Evolutionary conservation across 805 yeast species (phyloP).

Genomic region (Metschnikowia vanudenii): DNA sequence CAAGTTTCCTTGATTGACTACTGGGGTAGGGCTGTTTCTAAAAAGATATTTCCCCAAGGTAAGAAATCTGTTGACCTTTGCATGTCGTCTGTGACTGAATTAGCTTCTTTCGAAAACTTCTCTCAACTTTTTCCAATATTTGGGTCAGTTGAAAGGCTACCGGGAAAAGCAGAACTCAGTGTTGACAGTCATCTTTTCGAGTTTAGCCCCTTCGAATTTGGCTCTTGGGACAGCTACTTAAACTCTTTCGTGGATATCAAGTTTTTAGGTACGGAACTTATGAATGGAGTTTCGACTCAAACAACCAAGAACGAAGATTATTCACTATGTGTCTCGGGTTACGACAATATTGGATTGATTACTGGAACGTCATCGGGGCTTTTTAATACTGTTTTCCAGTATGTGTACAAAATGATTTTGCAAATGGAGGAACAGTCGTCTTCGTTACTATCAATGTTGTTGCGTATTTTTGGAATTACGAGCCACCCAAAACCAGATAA

Average conservation of each 20-base stretch:
- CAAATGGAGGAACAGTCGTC: conserved; percentile 12
- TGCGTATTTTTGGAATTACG: conserved; percentile 15
- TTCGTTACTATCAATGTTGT: conserved; percentile 13
- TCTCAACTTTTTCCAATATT: conserved; percentile 53
- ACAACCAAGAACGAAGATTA: conserved; percentile 22
- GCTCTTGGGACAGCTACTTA: conserved; percentile 57
- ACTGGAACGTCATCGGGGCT: conserved; percentile 65
- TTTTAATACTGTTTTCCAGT: conserved; percentile 49
- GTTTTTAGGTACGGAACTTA: conserved; percentile 51
- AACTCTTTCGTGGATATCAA: conserved; percentile 49
- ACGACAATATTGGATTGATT: conserved; percentile 58
- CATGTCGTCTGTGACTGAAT: conserved; percentile 32
- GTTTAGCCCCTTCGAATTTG: conserved; percentile 65
- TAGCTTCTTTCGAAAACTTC: conserved; percentile 35
- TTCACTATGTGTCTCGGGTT: conserved; percentile 48
- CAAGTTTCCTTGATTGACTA: conserved; percentile 62
- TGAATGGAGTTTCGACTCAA: conserved; percentile 40
- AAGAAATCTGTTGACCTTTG: conserved; percentile 38
- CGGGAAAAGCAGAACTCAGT: conserved; percentile 28
- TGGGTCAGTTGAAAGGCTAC: conserved; percentile 40
- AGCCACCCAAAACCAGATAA: conserved; percentile 17
- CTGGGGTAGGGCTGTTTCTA: conserved; percentile 63
- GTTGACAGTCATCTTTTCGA: conserved; percentile 51
- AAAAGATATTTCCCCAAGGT: conserved; percentile 41
- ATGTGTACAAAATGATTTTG: conserved; percentile 42